Evolutionary conservation across 495 filamentous ascomycete genomes (phyloP).

Genomic region (Penicillium chermesinum): DNA sequence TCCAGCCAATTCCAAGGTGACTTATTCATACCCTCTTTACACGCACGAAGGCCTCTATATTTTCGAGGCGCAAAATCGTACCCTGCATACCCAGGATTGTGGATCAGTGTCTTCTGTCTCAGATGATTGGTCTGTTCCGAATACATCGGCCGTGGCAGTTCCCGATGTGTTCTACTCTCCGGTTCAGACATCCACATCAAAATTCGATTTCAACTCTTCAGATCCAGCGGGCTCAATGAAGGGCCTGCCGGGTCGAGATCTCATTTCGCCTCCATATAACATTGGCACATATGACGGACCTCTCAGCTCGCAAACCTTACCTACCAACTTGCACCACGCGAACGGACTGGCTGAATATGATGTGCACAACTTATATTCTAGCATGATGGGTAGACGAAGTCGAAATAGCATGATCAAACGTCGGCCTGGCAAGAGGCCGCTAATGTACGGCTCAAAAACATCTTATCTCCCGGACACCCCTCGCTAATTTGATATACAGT

Average conservation of each 20-base stretch:
- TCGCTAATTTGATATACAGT: neutral
- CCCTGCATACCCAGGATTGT: neutral
- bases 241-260: constrained; percentile 10
- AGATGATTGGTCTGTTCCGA: neutral
- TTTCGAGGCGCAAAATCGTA: neutral
- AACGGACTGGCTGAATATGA: constrained; percentile 18
- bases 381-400: constrained; percentile 7
- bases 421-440: constrained; percentile 46
- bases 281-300: constrained; percentile 16
- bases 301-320: constrained; percentile 10
- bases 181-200: neutral
- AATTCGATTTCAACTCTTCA: neutral
- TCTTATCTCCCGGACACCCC: neutral
- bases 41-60: neutral
- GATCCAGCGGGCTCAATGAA: neutral
- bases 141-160: neutral
- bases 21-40: neutral
- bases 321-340: constrained; percentile 12
- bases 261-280: constrained; percentile 14
- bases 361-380: constrained; percentile 19
- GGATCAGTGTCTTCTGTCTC: neutral
- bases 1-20: neutral
- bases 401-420: constrained; percentile 13
- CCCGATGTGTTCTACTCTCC: neutral
- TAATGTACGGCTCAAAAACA: too few relatives aligned